A percentile compares a stretch with the other conserved stretches of the same genome.
Conservation (phyloP, 208 protist species). For the Lotmaria passim region DNA sequence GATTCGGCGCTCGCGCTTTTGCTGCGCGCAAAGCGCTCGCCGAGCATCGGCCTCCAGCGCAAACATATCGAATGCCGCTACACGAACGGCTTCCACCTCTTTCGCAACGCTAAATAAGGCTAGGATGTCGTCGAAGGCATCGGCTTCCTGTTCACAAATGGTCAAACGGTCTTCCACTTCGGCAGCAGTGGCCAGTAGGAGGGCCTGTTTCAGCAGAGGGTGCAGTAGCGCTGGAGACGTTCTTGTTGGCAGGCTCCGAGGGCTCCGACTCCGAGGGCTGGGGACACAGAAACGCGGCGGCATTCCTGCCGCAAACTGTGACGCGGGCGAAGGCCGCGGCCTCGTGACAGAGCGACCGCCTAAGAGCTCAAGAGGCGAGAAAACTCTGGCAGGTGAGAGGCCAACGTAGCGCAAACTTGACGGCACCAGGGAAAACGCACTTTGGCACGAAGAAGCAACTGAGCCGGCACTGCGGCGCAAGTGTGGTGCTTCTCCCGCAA, state of each 20-base stretch:
- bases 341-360: neutral
- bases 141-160: constrained; percentile 39
- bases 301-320: neutral
- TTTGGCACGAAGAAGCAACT: constrained; percentile 5
- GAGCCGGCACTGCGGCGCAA: neutral
- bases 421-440: neutral
- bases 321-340: neutral
- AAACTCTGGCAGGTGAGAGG: neutral
- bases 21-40: constrained; percentile 46
- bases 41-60: constrained; percentile 42
- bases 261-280: neutral
- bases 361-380: constrained; percentile 4
- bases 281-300: neutral
- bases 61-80: constrained; percentile 62
- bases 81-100: constrained; percentile 45
- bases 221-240: neutral
- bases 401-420: constrained; percentile 17
- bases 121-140: constrained; percentile 41
- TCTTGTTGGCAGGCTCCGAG: neutral
- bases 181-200: constrained; percentile 43
- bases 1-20: constrained; percentile 51
- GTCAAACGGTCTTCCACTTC: constrained; percentile 52
- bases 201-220: constrained; percentile 52
- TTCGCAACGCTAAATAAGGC: constrained; percentile 34
- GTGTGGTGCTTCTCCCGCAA: neutral